phyloP scores from a whole-genome alignment of 192 early-diverging fungal species.

The Radiomyces spectabilis region DNA sequence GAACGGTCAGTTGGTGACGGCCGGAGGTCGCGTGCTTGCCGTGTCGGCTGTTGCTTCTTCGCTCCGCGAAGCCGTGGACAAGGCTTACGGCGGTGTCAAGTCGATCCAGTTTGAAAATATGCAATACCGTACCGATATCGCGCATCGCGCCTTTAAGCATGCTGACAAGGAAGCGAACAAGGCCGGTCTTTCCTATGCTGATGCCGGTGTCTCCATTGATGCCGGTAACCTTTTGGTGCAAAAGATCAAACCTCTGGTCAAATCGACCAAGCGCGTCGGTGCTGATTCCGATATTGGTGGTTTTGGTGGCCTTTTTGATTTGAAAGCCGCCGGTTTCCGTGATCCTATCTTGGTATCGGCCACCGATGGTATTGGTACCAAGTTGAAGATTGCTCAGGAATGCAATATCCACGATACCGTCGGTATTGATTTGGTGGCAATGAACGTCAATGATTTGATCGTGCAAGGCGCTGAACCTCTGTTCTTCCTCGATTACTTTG shows the following conservation, averaged over 20 bases:
- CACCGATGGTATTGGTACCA: constrained; percentile 98
- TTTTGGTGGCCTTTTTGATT: constrained; percentile 96
- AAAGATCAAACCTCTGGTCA: constrained; percentile 91
- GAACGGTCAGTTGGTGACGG: constrained; percentile 61
- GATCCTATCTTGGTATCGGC: constrained; percentile 96
- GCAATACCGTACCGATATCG: constrained; percentile 92
- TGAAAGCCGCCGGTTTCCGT: constrained; percentile 85
- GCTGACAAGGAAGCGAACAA: constrained; percentile 28
- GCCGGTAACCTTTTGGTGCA: constrained; percentile 93
- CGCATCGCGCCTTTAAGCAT: constrained; percentile 43
- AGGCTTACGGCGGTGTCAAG: constrained; percentile 63
- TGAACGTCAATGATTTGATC: constrained; percentile 98
- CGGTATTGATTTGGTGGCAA: constrained; percentile 96
- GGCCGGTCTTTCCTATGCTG: constrained; percentile 80
- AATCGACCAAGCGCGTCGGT: constrained; percentile 87
- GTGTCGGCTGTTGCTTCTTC: constrained; percentile 77
- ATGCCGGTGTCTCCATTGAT: constrained; percentile 95
- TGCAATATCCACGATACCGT: constrained; percentile 86
- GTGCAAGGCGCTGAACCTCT: constrained; percentile 99
- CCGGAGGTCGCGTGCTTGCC: constrained; percentile 92
- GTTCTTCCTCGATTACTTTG: constrained; percentile 99
- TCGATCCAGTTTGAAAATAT: constrained; percentile 78
- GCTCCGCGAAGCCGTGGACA: constrained; percentile 70
- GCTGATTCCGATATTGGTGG: constrained; percentile 97
- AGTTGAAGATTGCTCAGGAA: constrained; percentile 92